Evolutionary conservation across 257 asterid genomes (phyloP), one percentile per base, ranked within the genome.

Genomic region (Ligustrum vulgare): DNA sequence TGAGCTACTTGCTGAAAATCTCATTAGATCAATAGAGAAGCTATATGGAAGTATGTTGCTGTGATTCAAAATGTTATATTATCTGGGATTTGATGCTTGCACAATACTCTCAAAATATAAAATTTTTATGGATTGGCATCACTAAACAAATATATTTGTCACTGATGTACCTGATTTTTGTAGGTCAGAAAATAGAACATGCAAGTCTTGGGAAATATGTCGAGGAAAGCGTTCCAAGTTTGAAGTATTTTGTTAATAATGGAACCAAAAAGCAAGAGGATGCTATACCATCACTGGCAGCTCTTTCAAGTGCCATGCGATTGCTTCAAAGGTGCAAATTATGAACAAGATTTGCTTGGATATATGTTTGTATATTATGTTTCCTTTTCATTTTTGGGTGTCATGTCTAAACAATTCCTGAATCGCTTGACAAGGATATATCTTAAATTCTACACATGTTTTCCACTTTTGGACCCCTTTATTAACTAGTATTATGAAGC

Each of bases 241-340:
- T 94, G 85, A 86, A 85, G 84, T 78, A 63, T 79, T 92, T 92
- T 80, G 83, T 85, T 83, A 79, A 69, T 72, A 68, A 32, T 6
- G 84, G 67, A 72, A 69, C 79, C 33, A 75, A 65, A 75, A 78
- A 62, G 31, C 82, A 73, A 39, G 86, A 83, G 77, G 72, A 82
- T 56, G 82, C 78, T 32, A 81, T 91, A 85, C 87, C 93, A 25
- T 86, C 98, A 3, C 65, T 94, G 75, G 91, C 81, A 84, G 97
- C 91, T 70, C 94, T 94, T 74, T 89, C 98, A 75, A 86, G 80
- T 70, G 93, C 96, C 49, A 88, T 89, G 96, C 82, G 96, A 65
- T 83, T 76, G 49, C 98, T 92, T 72, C 97, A 90, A 79, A 90
- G 93, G 98, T 93, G 70, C 83, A 67, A 72, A 75, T 31, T 73